Conservation (phyloP, 148 eudicot species). For the Fagopyrum esculentum region DNA sequence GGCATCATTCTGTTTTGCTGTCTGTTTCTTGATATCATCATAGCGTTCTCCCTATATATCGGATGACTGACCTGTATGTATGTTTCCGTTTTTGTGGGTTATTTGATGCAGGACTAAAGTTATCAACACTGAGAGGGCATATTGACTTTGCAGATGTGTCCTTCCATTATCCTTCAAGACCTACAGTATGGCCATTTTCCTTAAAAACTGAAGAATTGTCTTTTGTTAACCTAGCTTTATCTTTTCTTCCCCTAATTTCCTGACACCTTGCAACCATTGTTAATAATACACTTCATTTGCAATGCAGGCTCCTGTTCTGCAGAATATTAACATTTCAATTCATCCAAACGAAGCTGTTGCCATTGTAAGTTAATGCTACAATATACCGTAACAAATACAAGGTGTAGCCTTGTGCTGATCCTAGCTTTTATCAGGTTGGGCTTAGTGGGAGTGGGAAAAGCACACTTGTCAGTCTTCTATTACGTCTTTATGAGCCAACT, state of each 20-base stretch:
- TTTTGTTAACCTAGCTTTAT: background rate
- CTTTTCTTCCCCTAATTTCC: background rate
- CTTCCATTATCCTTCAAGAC: constrained; percentile 73
- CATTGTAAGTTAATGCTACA: constrained; percentile 44
- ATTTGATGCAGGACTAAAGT: constrained; percentile 56
- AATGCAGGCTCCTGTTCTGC: constrained; percentile 59
- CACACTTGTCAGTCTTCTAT: constrained; percentile 86
- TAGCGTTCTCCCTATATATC: background rate
- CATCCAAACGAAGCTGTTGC: constrained; percentile 90
- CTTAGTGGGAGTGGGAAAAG: constrained; percentile 99
- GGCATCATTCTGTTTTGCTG: background rate
- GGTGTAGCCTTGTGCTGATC: constrained; percentile 11
- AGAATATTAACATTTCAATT: constrained; percentile 53
- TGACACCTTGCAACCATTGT: background rate
- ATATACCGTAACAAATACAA: background rate
- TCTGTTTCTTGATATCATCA: background rate
- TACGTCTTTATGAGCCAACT: constrained; percentile 92
- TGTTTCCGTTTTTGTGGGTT: background rate
- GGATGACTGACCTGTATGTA: background rate
- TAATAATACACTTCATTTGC: constrained; percentile 14
- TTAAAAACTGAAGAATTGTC: background rate
- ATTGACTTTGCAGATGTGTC: constrained; percentile 73
- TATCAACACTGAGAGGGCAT: constrained; percentile 53
- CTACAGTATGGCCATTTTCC: constrained; percentile 37
- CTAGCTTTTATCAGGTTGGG: constrained; percentile 58